Conservation (phyloP, 495 filamentous ascomycete species). For the Elasticomyces elasticus region DNA sequence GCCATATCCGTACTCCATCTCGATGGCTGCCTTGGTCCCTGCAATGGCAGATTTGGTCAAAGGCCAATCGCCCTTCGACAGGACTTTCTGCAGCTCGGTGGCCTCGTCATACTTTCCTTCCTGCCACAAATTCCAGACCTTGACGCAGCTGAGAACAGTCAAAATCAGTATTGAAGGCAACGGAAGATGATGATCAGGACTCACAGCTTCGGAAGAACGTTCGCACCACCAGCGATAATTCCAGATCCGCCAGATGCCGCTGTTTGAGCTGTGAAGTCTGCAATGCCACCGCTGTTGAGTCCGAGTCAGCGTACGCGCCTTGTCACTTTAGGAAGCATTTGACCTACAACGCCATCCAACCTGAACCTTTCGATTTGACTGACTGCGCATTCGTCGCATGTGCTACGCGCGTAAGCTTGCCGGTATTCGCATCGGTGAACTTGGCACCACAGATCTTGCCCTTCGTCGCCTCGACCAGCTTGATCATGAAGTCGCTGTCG, state of each 20-base stretch:
- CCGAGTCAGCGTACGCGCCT: neutral
- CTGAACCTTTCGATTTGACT: slow-evolving; percentile 50
- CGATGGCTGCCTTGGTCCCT: slow-evolving; percentile 75
- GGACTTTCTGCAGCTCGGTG: slow-evolving; percentile 56
- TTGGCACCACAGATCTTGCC: slow-evolving; percentile 81
- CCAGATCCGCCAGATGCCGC: slow-evolving; percentile 69
- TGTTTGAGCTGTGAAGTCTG: slow-evolving; percentile 79
- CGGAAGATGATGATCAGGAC: neutral
- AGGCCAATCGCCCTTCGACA: slow-evolving; percentile 74
- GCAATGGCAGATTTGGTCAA: slow-evolving; percentile 78
- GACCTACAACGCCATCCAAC: slow-evolving; percentile 67
- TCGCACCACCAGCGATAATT: slow-evolving; percentile 79
- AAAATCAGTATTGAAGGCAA: neutral
- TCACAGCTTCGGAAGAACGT: slow-evolving; percentile 69
- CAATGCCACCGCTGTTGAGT: slow-evolving; percentile 53
- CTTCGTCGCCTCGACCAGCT: slow-evolving; percentile 51
- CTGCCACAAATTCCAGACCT: slow-evolving; percentile 69
- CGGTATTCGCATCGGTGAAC: slow-evolving; percentile 85
- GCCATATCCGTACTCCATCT: slow-evolving; percentile 76
- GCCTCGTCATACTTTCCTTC: slow-evolving; percentile 66
- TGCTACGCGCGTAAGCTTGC: slow-evolving; percentile 81
- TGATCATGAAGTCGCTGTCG: slow-evolving; percentile 80
- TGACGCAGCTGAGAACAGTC: slow-evolving; percentile 38
- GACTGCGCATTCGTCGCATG: slow-evolving; percentile 63
- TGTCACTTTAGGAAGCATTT: neutral